Conservation (phyloP, 1,139 yeast genomes). For the Kodamaea ohmeri region DNA sequence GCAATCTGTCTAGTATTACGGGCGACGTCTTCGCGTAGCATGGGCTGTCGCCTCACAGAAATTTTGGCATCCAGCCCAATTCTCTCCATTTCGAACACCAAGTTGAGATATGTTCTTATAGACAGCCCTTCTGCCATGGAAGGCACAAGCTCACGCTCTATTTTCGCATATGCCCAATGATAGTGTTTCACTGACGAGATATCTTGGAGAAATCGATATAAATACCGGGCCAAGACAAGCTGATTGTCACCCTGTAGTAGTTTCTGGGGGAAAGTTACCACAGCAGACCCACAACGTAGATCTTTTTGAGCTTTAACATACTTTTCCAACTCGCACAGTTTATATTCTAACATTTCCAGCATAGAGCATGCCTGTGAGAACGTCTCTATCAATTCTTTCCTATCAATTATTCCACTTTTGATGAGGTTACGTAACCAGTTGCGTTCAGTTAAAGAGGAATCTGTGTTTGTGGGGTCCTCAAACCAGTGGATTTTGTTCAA, state of each 20-base stretch:
- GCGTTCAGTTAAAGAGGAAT: conserved; percentile 52
- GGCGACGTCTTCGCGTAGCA: conserved; percentile 19
- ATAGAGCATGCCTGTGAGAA: neutral
- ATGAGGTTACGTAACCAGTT: conserved; percentile 44
- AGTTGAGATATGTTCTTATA: conserved; percentile 18
- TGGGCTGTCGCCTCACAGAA: conserved; percentile 25
- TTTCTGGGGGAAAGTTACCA: neutral
- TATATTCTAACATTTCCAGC: conserved; percentile 2
- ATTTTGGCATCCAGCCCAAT: conserved; percentile 10
- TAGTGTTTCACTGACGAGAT: conserved; percentile 42
- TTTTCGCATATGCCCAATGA: conserved; percentile 46
- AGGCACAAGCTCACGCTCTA: conserved; percentile 21
- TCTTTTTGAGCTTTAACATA: neutral
- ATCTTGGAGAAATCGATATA: conserved; percentile 32
- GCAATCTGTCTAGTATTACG: conserved; percentile 7
- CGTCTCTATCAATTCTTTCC: neutral
- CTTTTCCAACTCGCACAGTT: neutral
- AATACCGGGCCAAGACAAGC: conserved; percentile 28
- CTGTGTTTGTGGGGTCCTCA: conserved; percentile 65
- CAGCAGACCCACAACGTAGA: neutral
- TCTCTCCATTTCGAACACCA: conserved; percentile 20
- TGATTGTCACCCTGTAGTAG: conserved; percentile 16
- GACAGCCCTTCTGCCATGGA: neutral
- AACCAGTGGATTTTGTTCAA: conserved; percentile 50
- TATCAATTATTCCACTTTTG: conserved; percentile 5